Conservation (phyloP, 768 basidiomycete genomes). For the Cystoderma amianthinum region DNA sequence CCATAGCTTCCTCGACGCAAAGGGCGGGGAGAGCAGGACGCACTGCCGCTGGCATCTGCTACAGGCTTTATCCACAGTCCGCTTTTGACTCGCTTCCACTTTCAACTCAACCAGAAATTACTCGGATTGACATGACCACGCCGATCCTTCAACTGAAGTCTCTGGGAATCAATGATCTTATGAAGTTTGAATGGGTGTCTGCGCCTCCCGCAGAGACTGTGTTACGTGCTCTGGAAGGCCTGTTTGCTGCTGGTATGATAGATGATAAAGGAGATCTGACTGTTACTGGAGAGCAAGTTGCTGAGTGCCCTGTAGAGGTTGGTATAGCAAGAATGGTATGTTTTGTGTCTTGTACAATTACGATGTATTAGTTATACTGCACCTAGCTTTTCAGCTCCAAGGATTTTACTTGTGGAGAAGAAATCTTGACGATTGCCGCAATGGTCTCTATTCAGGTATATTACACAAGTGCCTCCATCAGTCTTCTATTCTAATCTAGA, state of each 20-base stretch:
- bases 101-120: conserved; percentile 84
- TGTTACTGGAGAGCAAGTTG: conserved; percentile 74
- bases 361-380: background rate
- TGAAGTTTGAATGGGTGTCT: conserved; percentile 95
- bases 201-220: conserved; percentile 83
- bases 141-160: conserved; percentile 93
- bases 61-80: conserved; percentile 77
- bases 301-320: conserved; percentile 92
- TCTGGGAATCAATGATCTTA: conserved; percentile 89
- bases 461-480: background rate
- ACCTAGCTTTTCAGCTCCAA: conserved; percentile 78
- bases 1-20: conserved; percentile 86
- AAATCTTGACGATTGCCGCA: conserved; percentile 91
- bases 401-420: conserved; percentile 86
- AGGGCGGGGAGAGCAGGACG: conserved; percentile 93
- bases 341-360: conserved; percentile 2
- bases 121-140: conserved; percentile 84
- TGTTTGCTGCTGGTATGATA: conserved; percentile 78
- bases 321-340: conserved; percentile 90
- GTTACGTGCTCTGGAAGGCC: conserved; percentile 77
- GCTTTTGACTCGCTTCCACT: conserved; percentile 52
- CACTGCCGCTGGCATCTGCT: conserved; percentile 88
- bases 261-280: conserved; percentile 77
- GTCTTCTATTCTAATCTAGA: background rate
- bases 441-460: conserved; percentile 88